A percentile compares a stretch with the other conserved stretches of the same genome.
These are phyloP conservation scores for Cronartium quercuum DNA, from an alignment of 1,284 basidiomycete genomes.

Conservation along the genomic window DNA sequence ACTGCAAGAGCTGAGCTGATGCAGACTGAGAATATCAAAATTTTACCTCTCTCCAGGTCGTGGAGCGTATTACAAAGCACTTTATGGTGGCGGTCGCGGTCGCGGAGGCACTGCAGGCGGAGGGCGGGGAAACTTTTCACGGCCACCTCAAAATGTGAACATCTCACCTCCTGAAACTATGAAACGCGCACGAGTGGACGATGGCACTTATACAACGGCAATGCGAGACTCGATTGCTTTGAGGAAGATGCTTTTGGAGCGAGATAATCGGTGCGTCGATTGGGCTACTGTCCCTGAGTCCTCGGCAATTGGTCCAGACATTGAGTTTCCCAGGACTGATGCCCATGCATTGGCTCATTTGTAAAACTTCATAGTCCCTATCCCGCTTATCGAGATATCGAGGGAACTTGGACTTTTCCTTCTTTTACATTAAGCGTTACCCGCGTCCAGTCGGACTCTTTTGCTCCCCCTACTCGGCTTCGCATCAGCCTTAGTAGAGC, in stretches of 20 bases:
- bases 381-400: constrained; percentile 32
- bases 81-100: constrained; percentile 27
- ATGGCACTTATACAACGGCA: background rate
- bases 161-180: background rate
- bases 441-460: constrained; percentile 26
- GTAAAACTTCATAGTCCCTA: constrained; percentile 3
- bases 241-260: constrained; percentile 27
- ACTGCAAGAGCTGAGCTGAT: no score
- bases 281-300: background rate
- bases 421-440: constrained; percentile 1
- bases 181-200: background rate
- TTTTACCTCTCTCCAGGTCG: no score
- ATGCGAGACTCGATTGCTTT: background rate
- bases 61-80: constrained; percentile 37
- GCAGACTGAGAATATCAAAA: no score
- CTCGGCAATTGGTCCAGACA: background rate
- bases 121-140: background rate
- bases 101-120: constrained; percentile 2
- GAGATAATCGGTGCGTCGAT: constrained; percentile 34
- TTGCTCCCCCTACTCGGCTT: constrained; percentile 27
- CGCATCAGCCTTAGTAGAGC: constrained; percentile 2
- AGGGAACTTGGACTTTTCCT: constrained; percentile 28
- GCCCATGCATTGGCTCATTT: background rate
- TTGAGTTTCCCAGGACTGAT: background rate
- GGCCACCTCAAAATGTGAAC: background rate